Percentiles rank a stretch among this genome's conserved stretches.
phyloP scores from a whole-genome alignment of 2,329 filamentous ascomycete genomes.

The Xylaria sp. region DNA sequence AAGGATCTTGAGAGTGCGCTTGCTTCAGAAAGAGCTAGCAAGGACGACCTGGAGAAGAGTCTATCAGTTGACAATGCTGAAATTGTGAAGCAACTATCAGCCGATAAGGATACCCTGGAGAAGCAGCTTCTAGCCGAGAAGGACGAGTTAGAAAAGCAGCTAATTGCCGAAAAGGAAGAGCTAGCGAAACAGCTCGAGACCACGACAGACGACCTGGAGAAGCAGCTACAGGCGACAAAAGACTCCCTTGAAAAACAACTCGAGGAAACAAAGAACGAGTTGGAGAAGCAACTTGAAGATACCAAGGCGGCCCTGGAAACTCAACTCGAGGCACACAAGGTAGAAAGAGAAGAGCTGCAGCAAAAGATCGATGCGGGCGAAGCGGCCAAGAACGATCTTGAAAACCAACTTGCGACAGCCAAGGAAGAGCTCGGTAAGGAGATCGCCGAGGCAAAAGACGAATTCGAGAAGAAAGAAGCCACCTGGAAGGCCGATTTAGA shows the following conservation, averaged over 20 bases:
- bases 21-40: constrained; percentile 33
- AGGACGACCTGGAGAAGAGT: constrained; percentile 33
- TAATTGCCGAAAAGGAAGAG: constrained; percentile 26
- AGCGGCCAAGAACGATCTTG: constrained; percentile 39
- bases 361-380: constrained; percentile 40
- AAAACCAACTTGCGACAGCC: constrained; percentile 38
- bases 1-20: constrained; percentile 34
- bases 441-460: constrained; percentile 27
- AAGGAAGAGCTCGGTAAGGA: constrained; percentile 41
- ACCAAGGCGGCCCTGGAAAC: constrained; percentile 24
- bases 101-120: constrained; percentile 34
- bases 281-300: constrained; percentile 29
- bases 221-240: constrained; percentile 33
- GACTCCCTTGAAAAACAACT: constrained; percentile 37
- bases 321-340: constrained; percentile 36
- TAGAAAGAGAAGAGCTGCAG: constrained; percentile 38
- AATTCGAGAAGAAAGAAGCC: constrained; percentile 39
- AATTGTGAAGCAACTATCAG: constrained; percentile 36
- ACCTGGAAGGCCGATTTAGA: constrained; percentile 41
- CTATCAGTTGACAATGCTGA: constrained; percentile 27
- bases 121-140: constrained; percentile 31
- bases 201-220: constrained; percentile 33
- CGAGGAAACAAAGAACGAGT: constrained; percentile 31
- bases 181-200: constrained; percentile 34
- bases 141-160: constrained; percentile 31